Percentiles rank a stretch among this genome's conserved stretches.
phyloP scores from a whole-genome alignment of 495 filamentous ascomycete genomes.

The Hypoxylon cercidicola region DNA sequence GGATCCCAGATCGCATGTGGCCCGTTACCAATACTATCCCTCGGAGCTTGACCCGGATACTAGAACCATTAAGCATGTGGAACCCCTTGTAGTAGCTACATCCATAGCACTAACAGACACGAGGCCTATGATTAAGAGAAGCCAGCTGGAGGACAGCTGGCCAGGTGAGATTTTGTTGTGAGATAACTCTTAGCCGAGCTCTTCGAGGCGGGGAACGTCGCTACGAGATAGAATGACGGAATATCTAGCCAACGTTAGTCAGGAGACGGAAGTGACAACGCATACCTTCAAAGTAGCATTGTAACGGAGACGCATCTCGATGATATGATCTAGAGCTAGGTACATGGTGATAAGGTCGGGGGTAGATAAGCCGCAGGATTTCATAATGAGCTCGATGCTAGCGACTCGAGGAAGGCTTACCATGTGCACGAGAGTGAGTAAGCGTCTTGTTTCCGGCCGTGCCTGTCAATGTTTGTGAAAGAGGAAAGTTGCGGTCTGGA shows the following conservation, averaged over 20 bases:
- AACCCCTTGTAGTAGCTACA: slow-evolving; percentile 22
- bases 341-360: neutral
- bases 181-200: slow-evolving; percentile 14
- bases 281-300: slow-evolving; percentile 14
- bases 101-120: slow-evolving; percentile 11
- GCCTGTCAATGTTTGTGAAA: neutral
- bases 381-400: neutral
- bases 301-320: slow-evolving; percentile 24
- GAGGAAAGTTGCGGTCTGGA: slow-evolving; percentile 4
- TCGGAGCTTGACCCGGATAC: slow-evolving; percentile 7
- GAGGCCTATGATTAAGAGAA: neutral
- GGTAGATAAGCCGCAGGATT: neutral
- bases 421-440: slow-evolving; percentile 1
- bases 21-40: slow-evolving; percentile 18
- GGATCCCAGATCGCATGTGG: slow-evolving; percentile 12
- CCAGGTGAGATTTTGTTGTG: slow-evolving; percentile 10
- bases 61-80: slow-evolving; percentile 9
- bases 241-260: slow-evolving; percentile 9
- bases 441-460: slow-evolving; percentile 8
- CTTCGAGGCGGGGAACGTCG: neutral
- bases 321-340: slow-evolving; percentile 8
- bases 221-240: slow-evolving; percentile 11
- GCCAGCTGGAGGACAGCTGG: slow-evolving; percentile 3
- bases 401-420: neutral
- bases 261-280: slow-evolving; percentile 5